Conservation (phyloP, 345 rosid genomes). For the Cardamine occulta region DNA sequence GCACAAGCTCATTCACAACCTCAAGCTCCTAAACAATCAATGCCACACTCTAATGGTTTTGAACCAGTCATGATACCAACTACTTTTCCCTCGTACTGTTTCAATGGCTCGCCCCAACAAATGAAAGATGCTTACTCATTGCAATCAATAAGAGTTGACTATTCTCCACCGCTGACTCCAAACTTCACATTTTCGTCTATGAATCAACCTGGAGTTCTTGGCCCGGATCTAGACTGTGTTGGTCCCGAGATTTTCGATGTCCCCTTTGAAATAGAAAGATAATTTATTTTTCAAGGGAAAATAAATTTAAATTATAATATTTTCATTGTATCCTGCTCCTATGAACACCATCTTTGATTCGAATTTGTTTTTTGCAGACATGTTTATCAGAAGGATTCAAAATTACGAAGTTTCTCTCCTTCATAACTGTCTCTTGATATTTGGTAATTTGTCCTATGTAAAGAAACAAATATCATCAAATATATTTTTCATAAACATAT, state of each 20-base stretch:
- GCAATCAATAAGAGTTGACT: conserved; percentile 61
- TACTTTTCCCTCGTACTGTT: conserved; percentile 46
- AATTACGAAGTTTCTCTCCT: too few species aligned
- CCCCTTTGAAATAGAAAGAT: neutral
- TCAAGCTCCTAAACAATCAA: conserved; percentile 14
- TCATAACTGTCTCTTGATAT: too few species aligned
- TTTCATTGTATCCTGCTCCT: too few species aligned
- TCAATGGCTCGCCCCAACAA: conserved; percentile 49
- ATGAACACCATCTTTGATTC: too few species aligned
- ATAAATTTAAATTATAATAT: neutral
- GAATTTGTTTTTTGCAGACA: too few species aligned
- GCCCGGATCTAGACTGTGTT: conserved; percentile 39
- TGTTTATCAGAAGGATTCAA: too few species aligned
- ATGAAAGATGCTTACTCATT: conserved; percentile 55
- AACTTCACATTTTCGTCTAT: conserved; percentile 65
- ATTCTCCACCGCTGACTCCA: conserved; percentile 66
- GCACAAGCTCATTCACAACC: neutral
- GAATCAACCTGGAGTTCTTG: conserved; percentile 52
- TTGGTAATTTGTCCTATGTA: too few species aligned
- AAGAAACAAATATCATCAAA: too few species aligned
- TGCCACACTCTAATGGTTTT: conserved; percentile 54
- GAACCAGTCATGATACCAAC: conserved; percentile 42
- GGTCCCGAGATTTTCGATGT: neutral
- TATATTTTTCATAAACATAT: too few species aligned
- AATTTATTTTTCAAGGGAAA: neutral